phyloP scores from a whole-genome alignment of 305 asterid genomes.

The Rubia peregrina region DNA sequence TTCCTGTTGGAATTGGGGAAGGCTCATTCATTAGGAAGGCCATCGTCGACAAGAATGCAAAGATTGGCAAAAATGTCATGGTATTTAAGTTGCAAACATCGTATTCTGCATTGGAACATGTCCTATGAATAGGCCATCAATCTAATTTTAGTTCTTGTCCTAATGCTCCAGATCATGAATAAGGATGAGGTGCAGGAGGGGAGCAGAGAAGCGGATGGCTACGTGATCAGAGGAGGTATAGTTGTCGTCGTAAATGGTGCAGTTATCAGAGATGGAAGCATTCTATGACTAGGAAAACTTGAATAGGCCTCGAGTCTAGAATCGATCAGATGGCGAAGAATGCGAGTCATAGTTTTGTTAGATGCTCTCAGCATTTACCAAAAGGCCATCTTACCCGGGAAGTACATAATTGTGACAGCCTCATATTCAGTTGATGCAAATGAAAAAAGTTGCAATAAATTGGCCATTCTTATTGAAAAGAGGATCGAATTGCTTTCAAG shows the following conservation, averaged over 20 bases:
- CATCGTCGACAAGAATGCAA: constrained; percentile 67
- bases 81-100: constrained; percentile 22
- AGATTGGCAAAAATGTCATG: constrained; percentile 72
- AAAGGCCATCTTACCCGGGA: neutral
- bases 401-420: neutral
- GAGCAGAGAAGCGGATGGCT: constrained; percentile 55
- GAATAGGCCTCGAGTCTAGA: neutral
- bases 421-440: neutral
- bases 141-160: neutral
- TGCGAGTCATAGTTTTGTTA: neutral
- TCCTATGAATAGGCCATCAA: neutral
- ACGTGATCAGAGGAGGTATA: constrained; percentile 53
- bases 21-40: constrained; percentile 55
- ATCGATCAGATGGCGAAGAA: neutral
- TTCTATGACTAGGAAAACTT: constrained; percentile 27
- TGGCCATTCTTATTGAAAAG: neutral
- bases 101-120: neutral
- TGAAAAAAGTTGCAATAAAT: neutral
- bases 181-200: constrained; percentile 64
- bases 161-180: constrained; percentile 59
- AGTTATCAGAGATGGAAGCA: constrained; percentile 57
- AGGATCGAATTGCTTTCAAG: neutral
- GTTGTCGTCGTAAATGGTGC: constrained; percentile 52
- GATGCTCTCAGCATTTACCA: neutral
- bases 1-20: constrained; percentile 70